Evolutionary conservation across 164 flowering plant genomes (phyloP).

Genomic region (Buxus sempervirens): DNA sequence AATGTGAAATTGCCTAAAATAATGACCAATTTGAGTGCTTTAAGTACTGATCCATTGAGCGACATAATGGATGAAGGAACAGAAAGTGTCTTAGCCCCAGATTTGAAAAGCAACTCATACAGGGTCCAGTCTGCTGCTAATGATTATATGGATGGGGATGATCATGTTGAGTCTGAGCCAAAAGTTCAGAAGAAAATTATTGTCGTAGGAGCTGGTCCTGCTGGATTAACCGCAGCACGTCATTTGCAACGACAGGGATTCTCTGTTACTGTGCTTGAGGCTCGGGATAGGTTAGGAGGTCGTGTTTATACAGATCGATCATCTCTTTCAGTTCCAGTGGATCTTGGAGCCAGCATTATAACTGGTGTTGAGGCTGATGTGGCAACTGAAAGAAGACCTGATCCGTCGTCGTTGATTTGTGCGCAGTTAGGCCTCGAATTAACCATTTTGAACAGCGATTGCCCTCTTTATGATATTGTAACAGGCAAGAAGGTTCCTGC

Average conservation of each 20-base stretch:
- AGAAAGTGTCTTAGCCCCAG: slow-evolving; percentile 16
- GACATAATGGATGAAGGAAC: slow-evolving; percentile 20
- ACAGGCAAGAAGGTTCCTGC: slow-evolving; percentile 85
- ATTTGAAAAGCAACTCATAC: slow-evolving; percentile 14
- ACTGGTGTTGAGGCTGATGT: slow-evolving; percentile 99
- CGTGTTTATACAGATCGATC: slow-evolving; percentile 90
- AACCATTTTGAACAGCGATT: slow-evolving; percentile 88
- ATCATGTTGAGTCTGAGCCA: slow-evolving; percentile 24
- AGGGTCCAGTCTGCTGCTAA: slow-evolving; percentile 15
- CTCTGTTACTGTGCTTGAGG: slow-evolving; percentile 83
- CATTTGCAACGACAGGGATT: slow-evolving; percentile 96
- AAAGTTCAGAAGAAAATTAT: slow-evolving; percentile 52
- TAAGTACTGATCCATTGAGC: slow-evolving; percentile 20
- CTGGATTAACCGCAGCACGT: slow-evolving; percentile 96
- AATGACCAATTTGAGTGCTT: slow-evolving; percentile 18
- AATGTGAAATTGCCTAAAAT: slow-evolving; percentile 20
- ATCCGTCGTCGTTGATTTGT: slow-evolving; percentile 93
- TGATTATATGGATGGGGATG: slow-evolving; percentile 17
- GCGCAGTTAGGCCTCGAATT: slow-evolving; percentile 90
- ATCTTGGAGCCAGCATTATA: slow-evolving; percentile 98
- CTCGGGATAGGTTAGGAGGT: slow-evolving; percentile 86
- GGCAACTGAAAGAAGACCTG: slow-evolving; percentile 89
- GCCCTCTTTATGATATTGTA: slow-evolving; percentile 91
- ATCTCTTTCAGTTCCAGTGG: slow-evolving; percentile 96
- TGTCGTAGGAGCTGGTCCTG: slow-evolving; percentile 97